Percentiles rank a stretch among this genome's conserved stretches.
Conservation (phyloP, 2,329 filamentous ascomycete genomes). For the Colletotrichum destructivum region DNA sequence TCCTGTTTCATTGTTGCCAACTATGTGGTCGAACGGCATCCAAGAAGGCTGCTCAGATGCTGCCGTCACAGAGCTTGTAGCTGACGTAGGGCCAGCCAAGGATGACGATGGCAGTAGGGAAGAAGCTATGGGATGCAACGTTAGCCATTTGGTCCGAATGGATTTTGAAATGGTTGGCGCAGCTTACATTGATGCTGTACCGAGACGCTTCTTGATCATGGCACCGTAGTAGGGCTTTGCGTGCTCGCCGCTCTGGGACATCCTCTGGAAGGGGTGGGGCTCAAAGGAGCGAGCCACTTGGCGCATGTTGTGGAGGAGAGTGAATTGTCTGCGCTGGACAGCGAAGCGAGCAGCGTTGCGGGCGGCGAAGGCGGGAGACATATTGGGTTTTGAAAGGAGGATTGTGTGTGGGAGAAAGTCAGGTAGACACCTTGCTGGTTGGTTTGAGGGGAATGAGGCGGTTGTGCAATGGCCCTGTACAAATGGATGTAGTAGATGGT, state of each 20-base stretch:
- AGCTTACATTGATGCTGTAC: conserved; percentile 54
- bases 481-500: conserved; percentile 28
- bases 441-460: conserved; percentile 28
- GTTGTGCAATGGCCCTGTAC: conserved; percentile 31
- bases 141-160: conserved; percentile 6
- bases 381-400: conserved; percentile 43
- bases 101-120: conserved; percentile 19
- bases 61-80: conserved; percentile 29
- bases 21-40: neutral
- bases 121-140: conserved; percentile 18
- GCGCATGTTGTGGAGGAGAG: conserved; percentile 54
- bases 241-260: conserved; percentile 47
- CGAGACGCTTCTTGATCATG: conserved; percentile 51
- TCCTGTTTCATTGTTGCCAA: conserved; percentile 12
- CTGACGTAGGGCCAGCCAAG: conserved; percentile 42
- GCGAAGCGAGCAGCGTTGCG: conserved; percentile 48
- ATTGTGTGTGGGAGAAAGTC: conserved; percentile 7
- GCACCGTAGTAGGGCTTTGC: conserved; percentile 56
- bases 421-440: conserved; percentile 28
- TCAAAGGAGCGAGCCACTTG: conserved; percentile 55
- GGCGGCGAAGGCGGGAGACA: conserved; percentile 54
- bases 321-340: conserved; percentile 52
- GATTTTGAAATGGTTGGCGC: neutral
- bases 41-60: conserved; percentile 18
- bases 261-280: conserved; percentile 56